Conservation (phyloP, 2,329 filamentous ascomycete species). For the Aurifilum marmelostoma region DNA sequence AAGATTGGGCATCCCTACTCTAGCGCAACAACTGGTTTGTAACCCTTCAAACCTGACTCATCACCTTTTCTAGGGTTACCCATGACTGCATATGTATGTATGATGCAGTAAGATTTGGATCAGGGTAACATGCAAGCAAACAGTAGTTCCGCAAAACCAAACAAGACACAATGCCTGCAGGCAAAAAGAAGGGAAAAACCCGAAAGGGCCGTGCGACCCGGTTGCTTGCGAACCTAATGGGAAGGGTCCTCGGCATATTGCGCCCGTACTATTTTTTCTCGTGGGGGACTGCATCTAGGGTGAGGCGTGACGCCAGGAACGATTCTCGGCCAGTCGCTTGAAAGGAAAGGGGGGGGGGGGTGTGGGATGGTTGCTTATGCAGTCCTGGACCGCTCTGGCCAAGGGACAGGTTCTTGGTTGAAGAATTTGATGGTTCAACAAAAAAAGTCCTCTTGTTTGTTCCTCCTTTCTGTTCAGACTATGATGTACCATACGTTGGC, state of each 20-base stretch:
- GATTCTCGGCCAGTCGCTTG: constrained; percentile 11
- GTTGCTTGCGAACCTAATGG: constrained; percentile 10
- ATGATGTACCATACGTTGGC: not conserved
- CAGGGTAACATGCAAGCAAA: not conserved
- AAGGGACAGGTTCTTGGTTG: not conserved
- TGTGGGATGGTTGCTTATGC: not conserved
- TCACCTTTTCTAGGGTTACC: not conserved
- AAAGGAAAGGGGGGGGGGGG: not conserved
- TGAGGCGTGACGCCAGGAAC: not conserved
- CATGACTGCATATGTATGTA: no score
- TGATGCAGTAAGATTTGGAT: constrained; percentile 1
- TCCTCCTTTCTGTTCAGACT: no score
- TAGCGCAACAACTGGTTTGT: constrained; percentile 9
- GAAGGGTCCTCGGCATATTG: constrained; percentile 8
- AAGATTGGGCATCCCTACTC: constrained; percentile 19
- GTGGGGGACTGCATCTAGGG: not conserved
- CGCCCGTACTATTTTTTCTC: not conserved
- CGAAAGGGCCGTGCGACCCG: not conserved
- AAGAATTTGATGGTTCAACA: not conserved
- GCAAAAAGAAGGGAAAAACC: not conserved
- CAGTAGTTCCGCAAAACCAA: not conserved
- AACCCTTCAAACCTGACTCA: constrained; percentile 17
- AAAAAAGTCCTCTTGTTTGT: not conserved
- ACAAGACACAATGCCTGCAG: not conserved
- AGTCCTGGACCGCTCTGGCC: not conserved